These are phyloP conservation scores for Fusarium coicis DNA, from an alignment of 2,329 filamentous ascomycete species.

Conservation along the genomic window DNA sequence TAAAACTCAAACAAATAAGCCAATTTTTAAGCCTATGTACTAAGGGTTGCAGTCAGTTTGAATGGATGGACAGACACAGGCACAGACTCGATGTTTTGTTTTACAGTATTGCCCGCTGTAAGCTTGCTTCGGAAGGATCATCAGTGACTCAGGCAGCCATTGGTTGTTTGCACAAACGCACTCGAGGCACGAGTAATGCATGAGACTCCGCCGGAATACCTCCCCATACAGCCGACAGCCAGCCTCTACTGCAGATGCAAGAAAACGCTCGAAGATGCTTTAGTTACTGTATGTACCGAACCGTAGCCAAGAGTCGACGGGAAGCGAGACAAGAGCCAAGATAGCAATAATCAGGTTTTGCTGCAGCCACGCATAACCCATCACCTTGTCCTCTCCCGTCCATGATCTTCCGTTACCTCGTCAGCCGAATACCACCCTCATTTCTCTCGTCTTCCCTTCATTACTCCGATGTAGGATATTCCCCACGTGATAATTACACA, in stretches of 20 bases:
- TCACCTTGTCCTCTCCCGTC: background rate
- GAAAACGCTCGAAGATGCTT: background rate
- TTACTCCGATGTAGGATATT: background rate
- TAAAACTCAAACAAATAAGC: constrained; percentile 37
- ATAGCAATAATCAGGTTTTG: constrained; percentile 9
- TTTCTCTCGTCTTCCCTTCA: constrained; percentile 1
- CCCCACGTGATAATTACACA: constrained; percentile 12
- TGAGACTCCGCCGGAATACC: background rate
- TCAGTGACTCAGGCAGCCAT: background rate
- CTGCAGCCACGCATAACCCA: background rate
- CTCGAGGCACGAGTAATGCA: background rate
- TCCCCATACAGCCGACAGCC: background rate
- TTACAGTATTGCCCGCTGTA: constrained; percentile 13
- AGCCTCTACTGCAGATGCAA: background rate
- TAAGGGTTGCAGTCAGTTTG: background rate
- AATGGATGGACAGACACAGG: background rate
- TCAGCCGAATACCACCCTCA: background rate
- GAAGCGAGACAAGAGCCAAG: constrained; percentile 18
- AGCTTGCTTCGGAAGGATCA: background rate
- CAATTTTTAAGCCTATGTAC: constrained; percentile 38
- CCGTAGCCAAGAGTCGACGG: constrained; percentile 1
- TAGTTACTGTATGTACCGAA: background rate
- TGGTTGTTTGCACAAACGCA: background rate
- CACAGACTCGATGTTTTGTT: constrained; percentile 1
- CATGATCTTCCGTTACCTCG: background rate